Evolutionary conservation across 805 yeast genomes (phyloP), one percentile per base, ranked within the genome.

Genomic region (Wickerhamomyces pijperi): DNA sequence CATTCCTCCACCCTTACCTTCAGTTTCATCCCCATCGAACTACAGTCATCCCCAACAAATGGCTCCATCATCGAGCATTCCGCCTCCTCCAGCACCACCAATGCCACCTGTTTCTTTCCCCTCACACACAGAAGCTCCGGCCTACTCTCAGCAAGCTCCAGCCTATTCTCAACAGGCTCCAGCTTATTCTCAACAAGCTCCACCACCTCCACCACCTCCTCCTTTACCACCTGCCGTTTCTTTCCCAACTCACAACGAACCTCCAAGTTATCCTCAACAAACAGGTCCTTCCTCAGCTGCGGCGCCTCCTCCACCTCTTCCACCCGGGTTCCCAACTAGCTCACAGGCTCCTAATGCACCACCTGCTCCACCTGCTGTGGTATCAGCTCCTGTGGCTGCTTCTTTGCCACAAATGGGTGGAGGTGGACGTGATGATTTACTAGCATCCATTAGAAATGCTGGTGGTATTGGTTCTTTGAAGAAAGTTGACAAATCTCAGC

Each of bases 361-460:
- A 14, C 36, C 33, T 23, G 16, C 35, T 13, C 39, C 32, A n/a
- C 15, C 33, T 17, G 19, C 32, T 14, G 33, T 40, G 13, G 23
- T 9, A 21, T 37, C 45, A 13, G 34, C 42, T 14, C 29, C 34
- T 7, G 31, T 19, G n/a, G 76, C 63, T 4, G n/a, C n/a, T n/a
- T n/a, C n/a, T n/a, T n/a, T n/a, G n/a, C n/a, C n/a, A n/a, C n/a
- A n/a, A n/a, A n/a, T n/a, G n/a, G n/a, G n/a, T n/a, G 87, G 70
- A 47, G 61, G 65, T 2, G 79, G 78, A 0, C 67, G 95, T 49
- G 94, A 83, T 56, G 94, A 94, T 0, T 67, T 90, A 33, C 64
- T 90, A 43, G 83, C 94, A 0, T 85, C 97, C 1, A 90, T 90
- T 48, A 70, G 95, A 49, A 75, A 79, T 31, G 78, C 95, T 0